Evolutionary conservation across 305 asterid species (phyloP).

Genomic region (Stenogyne calaminthoides): DNA sequence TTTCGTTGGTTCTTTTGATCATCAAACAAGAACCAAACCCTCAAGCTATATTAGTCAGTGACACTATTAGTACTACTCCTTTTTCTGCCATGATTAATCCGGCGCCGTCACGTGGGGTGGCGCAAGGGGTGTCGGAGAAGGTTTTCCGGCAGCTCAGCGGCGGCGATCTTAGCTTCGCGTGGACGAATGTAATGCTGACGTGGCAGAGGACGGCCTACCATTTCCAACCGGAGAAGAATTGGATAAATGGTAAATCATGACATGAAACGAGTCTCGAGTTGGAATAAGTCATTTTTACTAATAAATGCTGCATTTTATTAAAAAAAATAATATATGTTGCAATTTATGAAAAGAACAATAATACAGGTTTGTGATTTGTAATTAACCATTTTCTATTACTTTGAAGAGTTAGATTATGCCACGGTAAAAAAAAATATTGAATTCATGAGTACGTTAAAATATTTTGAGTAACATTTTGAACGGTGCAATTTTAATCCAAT

Average conservation of each 20-base stretch:
- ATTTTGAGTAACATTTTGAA: too few relatives aligned
- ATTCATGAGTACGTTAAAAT: too few relatives aligned
- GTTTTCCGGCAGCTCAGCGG: slow-evolving; percentile 45
- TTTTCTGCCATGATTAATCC: not conserved
- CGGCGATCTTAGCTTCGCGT: slow-evolving; percentile 34
- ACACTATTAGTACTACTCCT: not conserved
- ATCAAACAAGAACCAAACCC: slow-evolving; percentile 23
- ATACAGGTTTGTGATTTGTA: too few relatives aligned
- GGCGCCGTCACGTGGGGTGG: slow-evolving; percentile 53
- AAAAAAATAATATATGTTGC: too few relatives aligned
- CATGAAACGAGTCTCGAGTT: too few relatives aligned
- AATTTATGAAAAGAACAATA: too few relatives aligned
- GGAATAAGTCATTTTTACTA: too few relatives aligned
- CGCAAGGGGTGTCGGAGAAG: slow-evolving; percentile 75
- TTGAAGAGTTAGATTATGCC: not conserved
- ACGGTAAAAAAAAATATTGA: not conserved
- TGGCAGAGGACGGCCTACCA: slow-evolving; percentile 82
- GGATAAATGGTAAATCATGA: slow-evolving; percentile 63
- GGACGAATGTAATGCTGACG: slow-evolving; percentile 66
- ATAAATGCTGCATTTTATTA: too few relatives aligned
- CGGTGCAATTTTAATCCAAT: too few relatives aligned
- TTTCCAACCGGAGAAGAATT: slow-evolving; percentile 69
- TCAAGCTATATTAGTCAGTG: slow-evolving; percentile 24
- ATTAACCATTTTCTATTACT: not conserved
- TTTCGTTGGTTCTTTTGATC: slow-evolving; percentile 37